phyloP scores from a whole-genome alignment of 1,284 basidiomycete genomes.

The Paramarasmius palmivorus region DNA sequence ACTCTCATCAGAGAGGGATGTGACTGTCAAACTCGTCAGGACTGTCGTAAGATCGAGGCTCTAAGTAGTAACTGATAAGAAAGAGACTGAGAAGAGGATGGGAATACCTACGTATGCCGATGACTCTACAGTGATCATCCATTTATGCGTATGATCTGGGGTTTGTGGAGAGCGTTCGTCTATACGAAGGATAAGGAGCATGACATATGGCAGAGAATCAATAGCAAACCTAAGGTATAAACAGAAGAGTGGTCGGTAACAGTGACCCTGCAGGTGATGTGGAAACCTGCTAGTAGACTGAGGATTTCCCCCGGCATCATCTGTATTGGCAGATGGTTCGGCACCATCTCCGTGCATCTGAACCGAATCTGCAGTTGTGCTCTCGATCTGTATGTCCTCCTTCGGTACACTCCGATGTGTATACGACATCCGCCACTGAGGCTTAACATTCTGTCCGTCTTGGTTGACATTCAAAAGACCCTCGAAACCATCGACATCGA shows the following conservation, averaged over 20 bases:
- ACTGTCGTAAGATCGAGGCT: conserved; percentile 58
- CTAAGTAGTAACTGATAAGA: conserved; percentile 13
- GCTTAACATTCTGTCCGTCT: conserved; percentile 22
- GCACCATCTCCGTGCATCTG: not conserved
- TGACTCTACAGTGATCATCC: conserved; percentile 68
- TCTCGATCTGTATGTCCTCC: not conserved
- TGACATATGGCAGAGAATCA: conserved; percentile 1
- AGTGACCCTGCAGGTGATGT: conserved; percentile 61
- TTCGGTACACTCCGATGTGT: conserved; percentile 19
- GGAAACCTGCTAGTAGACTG: conserved; percentile 56
- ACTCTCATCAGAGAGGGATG: conserved; percentile 40
- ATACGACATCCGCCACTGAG: conserved; percentile 27
- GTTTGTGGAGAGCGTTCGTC: conserved; percentile 40
- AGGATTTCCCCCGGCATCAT: conserved; percentile 9
- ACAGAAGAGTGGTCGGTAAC: conserved; percentile 67
- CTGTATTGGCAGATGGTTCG: conserved; percentile 1
- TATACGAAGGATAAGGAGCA: conserved; percentile 28
- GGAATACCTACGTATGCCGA: conserved; percentile 64
- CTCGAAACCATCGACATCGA: conserved; percentile 41
- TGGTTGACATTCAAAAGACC: not conserved
- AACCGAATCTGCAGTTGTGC: not conserved
- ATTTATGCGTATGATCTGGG: conserved; percentile 57
- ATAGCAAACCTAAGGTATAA: conserved; percentile 36
- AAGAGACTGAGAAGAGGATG: conserved; percentile 1
- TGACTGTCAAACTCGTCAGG: conserved; percentile 50